Base-by-base conservation (phyloP, 1,139 yeast genomes). In the Sugiyamaella pinicola region DNA sequence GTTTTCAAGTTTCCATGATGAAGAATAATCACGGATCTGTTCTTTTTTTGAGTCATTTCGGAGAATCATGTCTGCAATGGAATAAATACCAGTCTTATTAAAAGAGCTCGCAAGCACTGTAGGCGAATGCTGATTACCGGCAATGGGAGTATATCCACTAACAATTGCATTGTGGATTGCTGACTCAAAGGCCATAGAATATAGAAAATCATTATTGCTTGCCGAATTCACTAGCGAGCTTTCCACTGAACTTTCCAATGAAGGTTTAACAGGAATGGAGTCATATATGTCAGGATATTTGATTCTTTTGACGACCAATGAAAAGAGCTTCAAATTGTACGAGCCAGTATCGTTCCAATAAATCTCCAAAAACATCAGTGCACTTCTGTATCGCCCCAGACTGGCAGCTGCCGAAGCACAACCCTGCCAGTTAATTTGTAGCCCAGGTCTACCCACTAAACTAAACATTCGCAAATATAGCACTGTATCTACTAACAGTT, bases 1-100 rank as follows among this genome's bases (percentile, higher is more conserved):
- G 49, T 78, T 76, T 51, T 76, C 79, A 35, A 87, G 69, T 63
- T 84, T 85, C 95, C 95, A 87, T 0, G 83, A 78, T 77, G 85
- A 79, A 50, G 79, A 74, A 57, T 72, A 77, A 26, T 37, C 44
- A 24, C 21, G 22, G 33, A 24, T 33, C 29, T 24, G 41, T 22
- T 15, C 33, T 4, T 31, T 40, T 10, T 31, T 45, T 4, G 34
- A 12, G 12, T 42, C 46, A 35, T 41, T 41, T 22, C 51, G 49
- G 18, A 38, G 37, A 12, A 60, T 44, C 33, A 55, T 55, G 34
- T 73, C 72, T 0, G 87, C 76, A 1, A 79, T 63, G 0, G 85
- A 85, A 47, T 73, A 66, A 56, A 79, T 65, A 0, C 85, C 86
- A 54, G 71, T 76, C 0, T 69, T 58, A 17, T 74, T 57, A 66